phyloP scores from a whole-genome alignment of 116 monocot genomes.

The Iris pallida region DNA sequence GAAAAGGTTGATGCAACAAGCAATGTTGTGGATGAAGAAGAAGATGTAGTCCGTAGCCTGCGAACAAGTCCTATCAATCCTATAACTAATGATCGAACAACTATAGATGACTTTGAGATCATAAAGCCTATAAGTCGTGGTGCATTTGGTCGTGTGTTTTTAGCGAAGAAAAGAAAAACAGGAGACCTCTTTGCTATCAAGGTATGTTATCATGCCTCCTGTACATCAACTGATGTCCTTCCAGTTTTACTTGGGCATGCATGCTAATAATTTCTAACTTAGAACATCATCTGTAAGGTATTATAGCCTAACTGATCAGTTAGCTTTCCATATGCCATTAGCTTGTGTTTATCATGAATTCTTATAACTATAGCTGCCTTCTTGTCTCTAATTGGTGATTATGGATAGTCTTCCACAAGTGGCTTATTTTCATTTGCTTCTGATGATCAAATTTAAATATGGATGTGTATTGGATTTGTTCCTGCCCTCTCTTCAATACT shows the following conservation, averaged over 20 bases:
- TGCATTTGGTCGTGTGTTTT: conserved; percentile 97
- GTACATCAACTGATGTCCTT: background rate
- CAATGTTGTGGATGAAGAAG: conserved; percentile 92
- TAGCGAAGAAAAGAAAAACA: conserved; percentile 98
- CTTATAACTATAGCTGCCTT: too few relatives aligned
- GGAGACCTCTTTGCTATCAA: conserved; percentile 99
- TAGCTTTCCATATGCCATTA: too few relatives aligned
- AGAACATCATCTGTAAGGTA: background rate
- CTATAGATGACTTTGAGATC: conserved; percentile 99
- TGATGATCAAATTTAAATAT: too few relatives aligned
- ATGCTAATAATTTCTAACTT: conserved; percentile 1
- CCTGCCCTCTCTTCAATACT: too few relatives aligned
- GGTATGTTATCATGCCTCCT: conserved; percentile 31
- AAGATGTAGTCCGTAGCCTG: conserved; percentile 85
- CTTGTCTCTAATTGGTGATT: too few relatives aligned
- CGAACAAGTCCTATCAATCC: conserved; percentile 86
- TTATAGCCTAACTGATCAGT: background rate
- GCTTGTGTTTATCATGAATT: too few relatives aligned
- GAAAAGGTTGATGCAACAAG: conserved; percentile 85
- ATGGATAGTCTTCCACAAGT: too few relatives aligned
- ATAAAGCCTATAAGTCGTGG: conserved; percentile 99
- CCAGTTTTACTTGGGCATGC: background rate
- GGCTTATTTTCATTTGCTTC: too few relatives aligned
- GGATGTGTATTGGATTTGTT: too few relatives aligned
- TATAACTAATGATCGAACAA: conserved; percentile 73